Conservation (phyloP, 192 early-diverging fungal genomes). For the Chytriomyces sp. region DNA sequence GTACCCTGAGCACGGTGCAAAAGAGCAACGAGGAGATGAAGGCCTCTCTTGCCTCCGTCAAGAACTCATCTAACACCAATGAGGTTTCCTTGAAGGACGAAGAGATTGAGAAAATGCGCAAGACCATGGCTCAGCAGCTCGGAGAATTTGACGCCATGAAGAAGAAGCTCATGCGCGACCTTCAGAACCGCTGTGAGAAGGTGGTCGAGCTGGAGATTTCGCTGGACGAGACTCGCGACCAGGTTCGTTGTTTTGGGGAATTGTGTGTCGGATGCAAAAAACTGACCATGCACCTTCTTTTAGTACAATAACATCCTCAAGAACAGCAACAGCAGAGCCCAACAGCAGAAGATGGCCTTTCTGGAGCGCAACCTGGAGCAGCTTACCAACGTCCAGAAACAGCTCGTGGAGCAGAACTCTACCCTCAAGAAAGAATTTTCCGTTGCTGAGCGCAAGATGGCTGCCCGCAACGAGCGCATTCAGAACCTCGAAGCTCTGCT, state of each 20-base stretch:
- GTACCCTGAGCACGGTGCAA: conserved; percentile 54
- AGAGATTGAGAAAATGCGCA: conserved; percentile 78
- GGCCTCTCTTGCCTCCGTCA: conserved; percentile 52
- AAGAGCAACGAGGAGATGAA: conserved; percentile 64
- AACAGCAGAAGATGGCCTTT: conserved; percentile 97
- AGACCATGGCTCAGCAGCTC: conserved; percentile 79
- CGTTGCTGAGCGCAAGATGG: conserved; percentile 88
- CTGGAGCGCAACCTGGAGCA: conserved; percentile 97
- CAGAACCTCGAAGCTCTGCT: conserved; percentile 82
- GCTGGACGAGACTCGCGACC: conserved; percentile 91
- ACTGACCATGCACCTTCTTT: background rate
- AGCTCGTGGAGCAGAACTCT: conserved; percentile 94
- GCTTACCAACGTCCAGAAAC: conserved; percentile 92
- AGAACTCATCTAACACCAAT: conserved; percentile 33
- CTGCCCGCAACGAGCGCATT: conserved; percentile 92
- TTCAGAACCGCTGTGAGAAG: conserved; percentile 97
- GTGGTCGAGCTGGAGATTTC: conserved; percentile 97
- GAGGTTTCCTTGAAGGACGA: conserved; percentile 67
- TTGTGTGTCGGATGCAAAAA: background rate
- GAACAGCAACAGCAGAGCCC: conserved; percentile 79
- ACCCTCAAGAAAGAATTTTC: conserved; percentile 93
- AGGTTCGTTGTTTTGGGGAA: conserved; percentile 7
- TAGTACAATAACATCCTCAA: conserved; percentile 87
- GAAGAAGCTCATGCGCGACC: conserved; percentile 96
- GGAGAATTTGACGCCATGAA: conserved; percentile 98